Percentiles rank a stretch among this genome's conserved stretches.
Conservation (phyloP, 805 yeast genomes). For the Suhomyces xylopsoci region DNA sequence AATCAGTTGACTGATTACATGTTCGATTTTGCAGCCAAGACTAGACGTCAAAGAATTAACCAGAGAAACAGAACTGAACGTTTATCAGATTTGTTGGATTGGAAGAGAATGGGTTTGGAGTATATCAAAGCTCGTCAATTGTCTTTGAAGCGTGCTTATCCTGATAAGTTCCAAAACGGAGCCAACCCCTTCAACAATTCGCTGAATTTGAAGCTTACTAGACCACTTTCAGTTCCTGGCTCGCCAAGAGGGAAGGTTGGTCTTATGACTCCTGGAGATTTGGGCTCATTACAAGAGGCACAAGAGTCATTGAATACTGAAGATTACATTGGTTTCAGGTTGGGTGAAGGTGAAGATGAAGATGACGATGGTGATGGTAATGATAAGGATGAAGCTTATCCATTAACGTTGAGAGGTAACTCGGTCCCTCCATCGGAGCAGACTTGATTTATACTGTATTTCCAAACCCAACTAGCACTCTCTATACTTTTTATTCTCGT, state of each 20-base stretch:
- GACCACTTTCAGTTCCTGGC: slow-evolving; percentile 96
- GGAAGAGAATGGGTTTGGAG: slow-evolving; percentile 98
- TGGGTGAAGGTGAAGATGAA: slow-evolving; percentile 43
- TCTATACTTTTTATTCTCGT: neutral
- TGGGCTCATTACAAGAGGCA: slow-evolving; percentile 93
- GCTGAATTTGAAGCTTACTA: slow-evolving; percentile 65
- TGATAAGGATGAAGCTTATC: slow-evolving; percentile 36
- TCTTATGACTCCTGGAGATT: slow-evolving; percentile 95
- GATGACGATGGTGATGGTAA: slow-evolving; percentile 43
- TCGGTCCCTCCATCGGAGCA: slow-evolving; percentile 40
- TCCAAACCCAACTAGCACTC: neutral
- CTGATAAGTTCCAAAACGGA: slow-evolving; percentile 66
- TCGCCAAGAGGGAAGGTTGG: slow-evolving; percentile 78
- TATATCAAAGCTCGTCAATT: slow-evolving; percentile 92
- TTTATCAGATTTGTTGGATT: slow-evolving; percentile 85
- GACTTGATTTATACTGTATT: neutral
- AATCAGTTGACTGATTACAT: slow-evolving; percentile 85
- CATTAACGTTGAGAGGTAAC: slow-evolving; percentile 49
- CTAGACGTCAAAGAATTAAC: slow-evolving; percentile 95
- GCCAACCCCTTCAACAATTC: slow-evolving; percentile 45
- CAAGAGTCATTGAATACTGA: slow-evolving; percentile 65
- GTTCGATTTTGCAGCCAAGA: slow-evolving; percentile 84
- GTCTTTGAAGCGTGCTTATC: slow-evolving; percentile 90
- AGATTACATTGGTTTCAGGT: slow-evolving; percentile 65
- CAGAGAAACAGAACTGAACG: slow-evolving; percentile 97